These are phyloP conservation scores for Oryza rufipogon DNA, from an alignment of 176 grass and related monocot genomes.

Conservation along the genomic window DNA sequence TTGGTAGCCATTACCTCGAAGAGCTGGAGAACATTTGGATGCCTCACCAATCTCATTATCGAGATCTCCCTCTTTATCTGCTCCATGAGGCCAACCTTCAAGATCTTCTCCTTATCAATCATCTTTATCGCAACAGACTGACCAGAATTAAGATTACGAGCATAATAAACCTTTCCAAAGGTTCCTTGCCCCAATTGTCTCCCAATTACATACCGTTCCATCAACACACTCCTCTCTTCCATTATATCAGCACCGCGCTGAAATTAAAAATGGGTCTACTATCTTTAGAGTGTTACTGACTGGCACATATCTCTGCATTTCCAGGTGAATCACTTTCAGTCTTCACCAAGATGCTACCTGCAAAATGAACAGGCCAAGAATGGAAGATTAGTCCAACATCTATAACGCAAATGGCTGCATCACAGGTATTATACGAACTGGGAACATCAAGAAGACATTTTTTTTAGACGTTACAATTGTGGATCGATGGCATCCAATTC, in stretches of 20 bases:
- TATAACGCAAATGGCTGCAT: background rate
- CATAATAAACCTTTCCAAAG: conserved; percentile 85
- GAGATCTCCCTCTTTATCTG: conserved; percentile 86
- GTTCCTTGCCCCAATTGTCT: conserved; percentile 75
- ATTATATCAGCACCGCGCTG: conserved; percentile 18
- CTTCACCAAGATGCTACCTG: conserved; percentile 15
- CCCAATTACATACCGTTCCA: conserved; percentile 68
- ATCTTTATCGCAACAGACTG: conserved; percentile 80
- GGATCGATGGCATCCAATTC: background rate
- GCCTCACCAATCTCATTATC: conserved; percentile 71
- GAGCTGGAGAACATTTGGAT: conserved; percentile 74
- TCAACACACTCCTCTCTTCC: conserved; percentile 60
- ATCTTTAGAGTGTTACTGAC: background rate
- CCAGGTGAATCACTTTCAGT: conserved; percentile 7
- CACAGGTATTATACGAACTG: background rate
- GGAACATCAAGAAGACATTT: background rate
- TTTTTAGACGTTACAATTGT: background rate
- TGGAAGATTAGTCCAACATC: conserved; percentile 30
- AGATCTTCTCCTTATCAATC: conserved; percentile 89
- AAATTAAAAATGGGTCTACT: background rate
- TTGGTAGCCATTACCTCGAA: conserved; percentile 91
- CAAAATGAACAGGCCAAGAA: conserved; percentile 25
- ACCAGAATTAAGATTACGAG: conserved; percentile 56
- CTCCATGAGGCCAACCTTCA: conserved; percentile 66
- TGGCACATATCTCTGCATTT: conserved; percentile 53